phyloP scores from a whole-genome alignment of 1,284 basidiomycete genomes.

The Pseudozyma tsukubaensis region DNA sequence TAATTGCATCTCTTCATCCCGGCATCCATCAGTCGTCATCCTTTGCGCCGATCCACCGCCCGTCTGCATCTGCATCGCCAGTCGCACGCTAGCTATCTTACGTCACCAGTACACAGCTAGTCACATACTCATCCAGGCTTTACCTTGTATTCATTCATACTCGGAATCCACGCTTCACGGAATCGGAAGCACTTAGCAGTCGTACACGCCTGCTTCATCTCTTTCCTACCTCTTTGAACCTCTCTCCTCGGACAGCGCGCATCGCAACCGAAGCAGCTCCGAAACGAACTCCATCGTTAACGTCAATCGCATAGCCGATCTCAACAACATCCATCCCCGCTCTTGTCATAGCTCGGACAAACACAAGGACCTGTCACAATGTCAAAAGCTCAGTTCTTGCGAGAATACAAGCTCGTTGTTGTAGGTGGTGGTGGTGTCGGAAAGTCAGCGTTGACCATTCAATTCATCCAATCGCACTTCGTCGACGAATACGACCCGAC shows the following conservation, averaged over 20 bases:
- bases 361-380: slow-evolving; percentile 3
- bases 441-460: slow-evolving; percentile 95
- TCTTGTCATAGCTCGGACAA: no score
- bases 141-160: background rate
- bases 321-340: background rate
- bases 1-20: background rate
- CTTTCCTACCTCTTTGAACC: no score
- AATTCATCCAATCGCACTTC: slow-evolving; percentile 93
- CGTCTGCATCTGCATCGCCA: background rate
- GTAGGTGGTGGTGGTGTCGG: slow-evolving; percentile 98
- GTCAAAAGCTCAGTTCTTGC: slow-evolving; percentile 76
- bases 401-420: slow-evolving; percentile 75
- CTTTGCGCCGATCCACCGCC: background rate
- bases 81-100: no score
- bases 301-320: background rate
- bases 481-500: slow-evolving; percentile 99
- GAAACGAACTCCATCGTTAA: background rate
- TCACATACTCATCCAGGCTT: no score
- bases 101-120: no score
- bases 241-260: background rate
- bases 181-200: background rate
- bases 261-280: no score
- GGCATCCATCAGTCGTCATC: background rate
- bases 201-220: background rate
- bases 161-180: background rate